Evolutionary conservation across 202 grass and related monocot genomes (phyloP), one percentile per base, ranked within the genome.

Genomic region (Elaeis oleifera): DNA sequence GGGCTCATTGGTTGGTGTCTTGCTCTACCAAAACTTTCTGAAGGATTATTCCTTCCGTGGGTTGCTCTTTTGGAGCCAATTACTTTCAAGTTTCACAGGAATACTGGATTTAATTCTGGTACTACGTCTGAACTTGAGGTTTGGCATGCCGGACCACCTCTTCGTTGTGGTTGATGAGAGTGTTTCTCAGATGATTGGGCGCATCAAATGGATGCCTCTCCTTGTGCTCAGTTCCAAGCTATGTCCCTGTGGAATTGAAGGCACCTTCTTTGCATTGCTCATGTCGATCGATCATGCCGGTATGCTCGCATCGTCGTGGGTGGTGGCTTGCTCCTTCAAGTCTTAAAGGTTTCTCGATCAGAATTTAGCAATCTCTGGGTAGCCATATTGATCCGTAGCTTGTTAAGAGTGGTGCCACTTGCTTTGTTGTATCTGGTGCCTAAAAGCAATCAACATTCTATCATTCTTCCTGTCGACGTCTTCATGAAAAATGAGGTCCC

Each of bases 221-320:
- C 73, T 99, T 62, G 88, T 99, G 25, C 84, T 99, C 58, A 82
- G 94, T 71, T 76, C 94, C 50, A 89, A 87, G 72, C 78, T 99
- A 50, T 89, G 94, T 27, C 85, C 88, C 59, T 32, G 80, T 60
- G 94, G 94, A 21, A 89, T 94, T 15, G 94, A 99, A 74, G 94
- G 94, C 69, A 99, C 88, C 14, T 99, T 99, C 70, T 99, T 82
- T 1, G 85, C 88, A 1, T 80, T 99, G 51, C 65, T 99, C 51
- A 99, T 99, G 94, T 94, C 88, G 16, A 82, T 99, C 3, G 94
- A 99, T 54, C 89, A 89, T 54, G 72, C 82, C 32, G 94, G 94
- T 18, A 3, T 67, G 53, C 69, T 89, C 51, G 80, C 82, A 16
- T 86, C 72, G 53, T 87, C 88, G 0, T 99, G 94, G 94, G 51